Evolutionary conservation across 371 early-diverging fungal species (phyloP).

Genomic region (Vittaforma corneae): DNA sequence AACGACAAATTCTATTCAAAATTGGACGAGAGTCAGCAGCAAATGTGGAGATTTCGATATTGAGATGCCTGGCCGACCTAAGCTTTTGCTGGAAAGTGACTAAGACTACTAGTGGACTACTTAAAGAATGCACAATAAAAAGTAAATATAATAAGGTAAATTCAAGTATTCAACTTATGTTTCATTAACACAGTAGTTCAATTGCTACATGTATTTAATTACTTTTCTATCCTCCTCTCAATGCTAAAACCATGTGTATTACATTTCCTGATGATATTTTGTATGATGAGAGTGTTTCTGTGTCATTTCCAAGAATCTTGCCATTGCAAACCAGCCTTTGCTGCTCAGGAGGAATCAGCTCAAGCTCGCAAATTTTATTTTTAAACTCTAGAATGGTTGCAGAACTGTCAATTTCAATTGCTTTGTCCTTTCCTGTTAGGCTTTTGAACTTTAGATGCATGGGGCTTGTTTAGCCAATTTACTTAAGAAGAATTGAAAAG

Average conservation of each 20-base stretch:
- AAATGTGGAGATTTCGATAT: conserved; percentile 31
- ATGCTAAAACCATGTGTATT: conserved; percentile 84
- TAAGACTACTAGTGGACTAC: not conserved
- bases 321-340: conserved; percentile 52
- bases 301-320: conserved; percentile 61
- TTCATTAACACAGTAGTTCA: no score
- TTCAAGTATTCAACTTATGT: no score
- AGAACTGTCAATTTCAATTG: conserved; percentile 37
- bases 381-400: conserved; percentile 44
- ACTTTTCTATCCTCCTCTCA: conserved; percentile 71
- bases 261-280: conserved; percentile 73
- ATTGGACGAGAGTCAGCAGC: conserved; percentile 26
- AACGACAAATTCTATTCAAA: conserved; percentile 31
- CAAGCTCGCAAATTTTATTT: conserved; percentile 37
- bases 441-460: conserved; percentile 50
- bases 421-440: conserved; percentile 46
- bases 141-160: no score
- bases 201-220: no score
- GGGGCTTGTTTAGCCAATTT: no score
- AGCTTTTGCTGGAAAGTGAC: not conserved
- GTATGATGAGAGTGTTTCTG: conserved; percentile 68
- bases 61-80: no score
- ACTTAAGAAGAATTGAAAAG: no score
- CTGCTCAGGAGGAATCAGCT: conserved; percentile 45
- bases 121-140: not conserved